Evolutionary conservation across 345 rosid genomes (phyloP).

Genomic region (Pistacia vera): DNA sequence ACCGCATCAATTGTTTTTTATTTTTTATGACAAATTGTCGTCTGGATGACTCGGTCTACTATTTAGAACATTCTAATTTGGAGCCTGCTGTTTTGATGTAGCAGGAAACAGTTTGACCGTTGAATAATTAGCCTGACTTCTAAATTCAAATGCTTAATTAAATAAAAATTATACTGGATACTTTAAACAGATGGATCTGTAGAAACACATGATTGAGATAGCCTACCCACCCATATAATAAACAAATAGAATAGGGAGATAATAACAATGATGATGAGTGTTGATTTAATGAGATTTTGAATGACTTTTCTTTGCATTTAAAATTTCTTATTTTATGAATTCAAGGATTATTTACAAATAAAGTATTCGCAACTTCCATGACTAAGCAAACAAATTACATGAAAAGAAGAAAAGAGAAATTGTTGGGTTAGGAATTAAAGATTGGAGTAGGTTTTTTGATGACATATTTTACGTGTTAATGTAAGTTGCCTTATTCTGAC

Average conservation of each 20-base stretch:
- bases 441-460: slow-evolving; percentile 5
- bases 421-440: not conserved
- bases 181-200: no score
- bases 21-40: no score
- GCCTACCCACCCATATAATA: not conserved
- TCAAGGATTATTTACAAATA: not conserved
- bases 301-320: not conserved
- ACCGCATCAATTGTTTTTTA: no score
- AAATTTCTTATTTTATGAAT: not conserved
- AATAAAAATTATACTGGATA: no score
- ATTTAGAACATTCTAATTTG: not conserved
- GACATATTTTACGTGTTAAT: slow-evolving; percentile 7
- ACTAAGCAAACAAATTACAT: not conserved
- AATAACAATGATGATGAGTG: not conserved
- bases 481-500: no score
- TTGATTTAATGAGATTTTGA: not conserved
- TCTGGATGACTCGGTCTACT: not conserved
- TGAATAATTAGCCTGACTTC: no score
- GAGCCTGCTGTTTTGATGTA: not conserved
- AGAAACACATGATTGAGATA: no score
- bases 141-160: no score
- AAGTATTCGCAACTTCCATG: not conserved
- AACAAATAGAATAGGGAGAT: not conserved
- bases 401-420: not conserved
- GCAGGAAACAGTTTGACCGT: not conserved